Percentiles rank a stretch among this genome's conserved stretches.
Evolutionary conservation across 345 rosid species (phyloP).

Genomic region (Eutrema japonicum): DNA sequence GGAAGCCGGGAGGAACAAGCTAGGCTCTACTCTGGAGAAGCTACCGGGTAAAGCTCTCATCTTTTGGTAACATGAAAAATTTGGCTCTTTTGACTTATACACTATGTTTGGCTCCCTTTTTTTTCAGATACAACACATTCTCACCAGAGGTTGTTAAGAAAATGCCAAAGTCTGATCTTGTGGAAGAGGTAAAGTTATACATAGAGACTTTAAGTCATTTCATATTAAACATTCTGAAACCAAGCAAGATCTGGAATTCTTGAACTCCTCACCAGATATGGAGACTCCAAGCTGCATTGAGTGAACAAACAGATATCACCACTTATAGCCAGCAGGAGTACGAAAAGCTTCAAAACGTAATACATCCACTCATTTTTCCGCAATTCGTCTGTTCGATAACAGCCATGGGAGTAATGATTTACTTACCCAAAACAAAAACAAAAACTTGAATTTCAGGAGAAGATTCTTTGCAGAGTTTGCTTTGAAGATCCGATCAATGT

Average conservation of each 20-base stretch:
- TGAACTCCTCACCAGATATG: constrained; percentile 54
- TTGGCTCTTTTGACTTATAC: constrained; percentile 7
- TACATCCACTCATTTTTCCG: neutral
- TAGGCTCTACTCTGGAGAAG: constrained; percentile 62
- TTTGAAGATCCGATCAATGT: constrained; percentile 79
- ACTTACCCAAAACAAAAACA: neutral
- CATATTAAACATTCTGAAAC: neutral
- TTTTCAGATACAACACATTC: constrained; percentile 78
- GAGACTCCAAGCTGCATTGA: constrained; percentile 72
- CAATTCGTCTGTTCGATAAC: neutral
- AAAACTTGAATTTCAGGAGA: constrained; percentile 62
- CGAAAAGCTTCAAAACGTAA: constrained; percentile 86
- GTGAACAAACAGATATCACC: constrained; percentile 79
- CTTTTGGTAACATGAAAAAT: neutral
- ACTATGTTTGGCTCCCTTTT: constrained; percentile 20
- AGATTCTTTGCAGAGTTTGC: constrained; percentile 84
- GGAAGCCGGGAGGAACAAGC: constrained; percentile 91
- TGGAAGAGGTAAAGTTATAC: constrained; percentile 66
- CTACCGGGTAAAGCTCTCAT: constrained; percentile 58
- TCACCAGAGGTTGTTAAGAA: constrained; percentile 79
- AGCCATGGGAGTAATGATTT: neutral
- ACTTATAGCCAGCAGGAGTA: constrained; percentile 73
- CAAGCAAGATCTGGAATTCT: constrained; percentile 2
- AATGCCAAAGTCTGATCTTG: constrained; percentile 79
- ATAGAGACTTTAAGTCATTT: constrained; percentile 4